These are phyloP conservation scores for Comarum palustre DNA, from an alignment of 306 rosid genomes.

Conservation along the genomic window DNA sequence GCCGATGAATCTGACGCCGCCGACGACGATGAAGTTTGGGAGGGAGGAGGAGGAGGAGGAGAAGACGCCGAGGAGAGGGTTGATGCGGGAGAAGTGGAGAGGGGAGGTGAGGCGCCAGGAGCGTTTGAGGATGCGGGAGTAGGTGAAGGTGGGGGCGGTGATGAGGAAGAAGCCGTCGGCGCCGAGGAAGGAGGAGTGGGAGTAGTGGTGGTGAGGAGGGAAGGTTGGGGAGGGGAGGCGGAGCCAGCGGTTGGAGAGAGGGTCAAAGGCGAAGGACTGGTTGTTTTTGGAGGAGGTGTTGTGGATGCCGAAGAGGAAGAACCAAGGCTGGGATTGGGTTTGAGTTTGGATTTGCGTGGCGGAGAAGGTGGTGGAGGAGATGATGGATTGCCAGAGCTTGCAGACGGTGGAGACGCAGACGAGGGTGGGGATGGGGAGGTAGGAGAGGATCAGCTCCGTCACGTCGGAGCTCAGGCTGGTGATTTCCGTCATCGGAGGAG, in stretches of 20 bases:
- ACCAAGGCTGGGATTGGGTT: constrained; percentile 48
- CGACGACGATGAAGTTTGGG: constrained; percentile 55
- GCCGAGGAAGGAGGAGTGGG: constrained; percentile 56
- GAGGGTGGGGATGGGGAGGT: constrained; percentile 58
- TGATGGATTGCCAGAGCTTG: constrained; percentile 60
- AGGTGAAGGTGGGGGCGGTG: constrained; percentile 59
- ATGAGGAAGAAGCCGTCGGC: constrained; percentile 57
- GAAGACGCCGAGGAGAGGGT: constrained; percentile 78
- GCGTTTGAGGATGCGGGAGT: constrained; percentile 45
- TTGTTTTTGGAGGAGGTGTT: constrained; percentile 71
- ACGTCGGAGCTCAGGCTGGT: constrained; percentile 53
- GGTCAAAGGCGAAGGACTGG: constrained; percentile 81
- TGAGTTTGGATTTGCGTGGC: background rate
- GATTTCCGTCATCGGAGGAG: constrained; percentile 41
- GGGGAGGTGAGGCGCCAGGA: constrained; percentile 48
- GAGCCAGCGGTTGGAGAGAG: constrained; percentile 61
- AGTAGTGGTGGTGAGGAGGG: constrained; percentile 18
- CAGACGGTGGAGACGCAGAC: constrained; percentile 62
- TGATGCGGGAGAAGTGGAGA: constrained; percentile 60
- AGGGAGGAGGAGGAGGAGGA: background rate
- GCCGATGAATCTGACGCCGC: constrained; percentile 74
- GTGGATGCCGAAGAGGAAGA: constrained; percentile 77
- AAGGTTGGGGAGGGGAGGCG: constrained; percentile 44
- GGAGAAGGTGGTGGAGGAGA: constrained; percentile 51
- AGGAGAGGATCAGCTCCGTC: constrained; percentile 51